Evolutionary conservation across 176 grass and related monocot genomes (phyloP), one percentile per base, ranked within the genome.

Genomic region (Miscanthus lutarioriparius): DNA sequence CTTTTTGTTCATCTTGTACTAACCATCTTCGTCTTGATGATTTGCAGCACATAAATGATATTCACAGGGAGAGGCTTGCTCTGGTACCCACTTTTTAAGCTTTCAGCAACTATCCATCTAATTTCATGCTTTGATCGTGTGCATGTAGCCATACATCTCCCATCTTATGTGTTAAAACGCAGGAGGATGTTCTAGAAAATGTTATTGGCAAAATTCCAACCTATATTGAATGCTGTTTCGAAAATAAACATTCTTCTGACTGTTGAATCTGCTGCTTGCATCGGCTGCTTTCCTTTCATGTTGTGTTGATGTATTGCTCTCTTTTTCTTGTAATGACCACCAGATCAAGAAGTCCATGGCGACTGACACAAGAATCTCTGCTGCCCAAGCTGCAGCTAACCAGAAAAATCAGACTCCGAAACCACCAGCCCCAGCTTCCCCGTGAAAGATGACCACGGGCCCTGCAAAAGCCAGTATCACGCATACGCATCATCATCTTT

Each of bases 11-110:
- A 22, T 75, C 35, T 7, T 74, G 14, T 44, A 64, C 37, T 86
- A 59, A 88, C 72, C 51, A 76, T 85, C 44, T 68, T 70, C 70
- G 64, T 63, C 73, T 88, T 73, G 10, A 76, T 82, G 16, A 82
- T 72, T 64, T 89, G 83, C 88, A 99, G 97, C 80, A 94, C 74
- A 84, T 88, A 64, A 99, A 85, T 89, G 97, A 99, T 92, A 91
- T 96, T 86, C 97, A 99, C 88, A 96, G 93, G 86, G 93, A 96
- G 90, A 96, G 97, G 79, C 91, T 99, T 88, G 64, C 75, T 71
- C 80, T 99, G 91, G 97, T 96, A 94, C 32, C 26, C 38, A 47
- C 30, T 77, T 83, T 62, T 73, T 67, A 10, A 27, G 12, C 8
- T 84, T 47, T n/a, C n/a, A 82, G 82, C 39, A 64, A 39, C 23